phyloP scores from a whole-genome alignment of 2,329 filamentous ascomycete species.

The Penicillium expansum region DNA sequence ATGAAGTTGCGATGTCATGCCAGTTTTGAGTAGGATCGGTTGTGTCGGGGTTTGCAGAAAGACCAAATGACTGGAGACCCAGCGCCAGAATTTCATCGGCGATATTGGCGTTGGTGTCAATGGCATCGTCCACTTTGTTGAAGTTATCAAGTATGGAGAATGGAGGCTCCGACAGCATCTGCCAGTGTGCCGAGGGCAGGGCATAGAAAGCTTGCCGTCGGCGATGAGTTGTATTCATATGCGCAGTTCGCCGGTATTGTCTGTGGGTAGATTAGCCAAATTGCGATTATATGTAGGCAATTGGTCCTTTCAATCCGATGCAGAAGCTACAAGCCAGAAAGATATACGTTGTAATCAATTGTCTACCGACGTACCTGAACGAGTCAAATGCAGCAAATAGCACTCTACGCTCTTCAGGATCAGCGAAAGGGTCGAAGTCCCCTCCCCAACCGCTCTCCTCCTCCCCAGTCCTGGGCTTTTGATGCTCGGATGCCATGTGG shows the following conservation, averaged over 20 bases:
- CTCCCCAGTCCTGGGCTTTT: slow-evolving; percentile 8
- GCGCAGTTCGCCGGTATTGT: slow-evolving; percentile 79
- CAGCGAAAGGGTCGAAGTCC: slow-evolving; percentile 63
- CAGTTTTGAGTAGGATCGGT: slow-evolving; percentile 56
- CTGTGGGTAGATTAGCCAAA: slow-evolving; percentile 45
- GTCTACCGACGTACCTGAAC: slow-evolving; percentile 65
- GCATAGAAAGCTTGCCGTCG: slow-evolving; percentile 92
- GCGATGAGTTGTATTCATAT: slow-evolving; percentile 87
- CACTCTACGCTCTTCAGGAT: slow-evolving; percentile 77
- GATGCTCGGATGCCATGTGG: slow-evolving; percentile 10
- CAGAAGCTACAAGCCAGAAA: not conserved
- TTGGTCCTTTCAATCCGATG: not conserved
- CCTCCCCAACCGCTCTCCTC: slow-evolving; percentile 52
- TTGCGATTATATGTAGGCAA: not conserved
- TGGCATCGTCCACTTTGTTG: slow-evolving; percentile 76
- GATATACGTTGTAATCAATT: not conserved
- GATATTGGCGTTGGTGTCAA: slow-evolving; percentile 82
- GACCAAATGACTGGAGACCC: slow-evolving; percentile 65
- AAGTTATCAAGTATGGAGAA: slow-evolving; percentile 81
- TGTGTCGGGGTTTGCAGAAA: slow-evolving; percentile 41
- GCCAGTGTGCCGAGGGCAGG: slow-evolving; percentile 78
- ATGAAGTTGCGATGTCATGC: slow-evolving; percentile 66
- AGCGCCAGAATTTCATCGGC: slow-evolving; percentile 72
- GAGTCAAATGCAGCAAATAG: slow-evolving; percentile 83
- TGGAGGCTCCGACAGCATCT: slow-evolving; percentile 73